phyloP scores from a whole-genome alignment of 495 filamentous ascomycete species.

The Lasiosphaeris hirsuta region DNA sequence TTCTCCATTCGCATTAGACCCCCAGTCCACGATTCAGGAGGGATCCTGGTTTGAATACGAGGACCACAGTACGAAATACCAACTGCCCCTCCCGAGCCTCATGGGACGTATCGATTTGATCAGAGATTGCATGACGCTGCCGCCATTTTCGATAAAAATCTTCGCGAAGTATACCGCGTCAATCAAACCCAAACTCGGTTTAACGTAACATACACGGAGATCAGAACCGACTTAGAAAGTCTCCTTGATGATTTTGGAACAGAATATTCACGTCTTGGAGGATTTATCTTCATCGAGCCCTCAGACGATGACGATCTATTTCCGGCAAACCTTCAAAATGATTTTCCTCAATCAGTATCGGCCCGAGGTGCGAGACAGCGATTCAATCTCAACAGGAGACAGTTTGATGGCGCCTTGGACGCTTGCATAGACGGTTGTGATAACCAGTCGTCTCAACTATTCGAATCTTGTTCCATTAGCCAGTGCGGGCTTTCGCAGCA shows the following conservation, averaged over 20 bases:
- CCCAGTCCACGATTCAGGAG: background rate
- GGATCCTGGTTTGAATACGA: constrained; percentile 1
- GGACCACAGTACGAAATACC: background rate
- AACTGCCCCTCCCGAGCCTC: background rate
- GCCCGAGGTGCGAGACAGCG: too few species aligned
- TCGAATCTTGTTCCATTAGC: too few species aligned
- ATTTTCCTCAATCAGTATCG: too few species aligned
- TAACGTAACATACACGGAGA: background rate
- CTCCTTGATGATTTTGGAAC: too few species aligned
- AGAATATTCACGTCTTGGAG: too few species aligned
- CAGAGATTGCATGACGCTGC: background rate
- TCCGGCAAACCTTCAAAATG: too few species aligned
- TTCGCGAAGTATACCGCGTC: background rate
- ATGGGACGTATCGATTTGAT: background rate
- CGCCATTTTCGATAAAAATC: background rate
- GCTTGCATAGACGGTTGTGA: background rate
- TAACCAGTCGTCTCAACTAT: too few species aligned
- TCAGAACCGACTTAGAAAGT: too few species aligned
- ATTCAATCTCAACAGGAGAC: background rate
- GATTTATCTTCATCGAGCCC: too few species aligned
- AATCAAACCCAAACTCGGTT: background rate
- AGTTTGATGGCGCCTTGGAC: background rate
- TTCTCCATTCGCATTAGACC: too few species aligned
- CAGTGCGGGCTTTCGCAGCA: too few species aligned
- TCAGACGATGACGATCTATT: too few species aligned